phyloP scores from a whole-genome alignment of 495 filamentous ascomycete species.

The Podospora bellae-mahoneyi region DNA sequence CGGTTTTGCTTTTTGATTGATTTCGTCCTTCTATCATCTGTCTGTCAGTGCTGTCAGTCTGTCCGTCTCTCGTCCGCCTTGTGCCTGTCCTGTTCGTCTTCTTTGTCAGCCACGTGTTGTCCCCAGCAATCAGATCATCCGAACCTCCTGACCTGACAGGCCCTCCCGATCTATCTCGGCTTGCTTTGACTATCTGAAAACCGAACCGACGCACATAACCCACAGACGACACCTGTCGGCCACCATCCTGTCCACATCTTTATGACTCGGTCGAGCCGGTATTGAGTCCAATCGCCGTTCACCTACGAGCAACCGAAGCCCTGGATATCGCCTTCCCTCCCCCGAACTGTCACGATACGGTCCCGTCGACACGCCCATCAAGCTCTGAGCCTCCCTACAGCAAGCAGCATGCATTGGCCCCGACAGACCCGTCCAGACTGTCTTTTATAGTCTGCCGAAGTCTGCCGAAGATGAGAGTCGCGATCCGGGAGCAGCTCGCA shows the following conservation, averaged over 20 bases:
- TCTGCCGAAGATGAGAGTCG: constrained; percentile 65
- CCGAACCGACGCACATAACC: not conserved
- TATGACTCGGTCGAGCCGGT: not conserved
- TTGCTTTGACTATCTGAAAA: not conserved
- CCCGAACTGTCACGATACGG: no score
- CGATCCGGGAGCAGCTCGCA: constrained; percentile 78
- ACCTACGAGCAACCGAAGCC: not conserved
- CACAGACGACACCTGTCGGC: not conserved
- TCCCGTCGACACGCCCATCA: not conserved
- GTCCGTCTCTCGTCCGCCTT: no score
- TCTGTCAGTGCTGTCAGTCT: no score
- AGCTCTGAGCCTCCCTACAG: not conserved
- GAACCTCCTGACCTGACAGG: not conserved
- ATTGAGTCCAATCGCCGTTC: not conserved
- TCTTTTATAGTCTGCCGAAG: constrained; percentile 30
- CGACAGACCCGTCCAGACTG: constrained; percentile 22
- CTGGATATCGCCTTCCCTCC: no score
- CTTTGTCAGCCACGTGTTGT: not conserved
- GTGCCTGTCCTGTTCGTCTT: not conserved
- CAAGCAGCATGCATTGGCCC: constrained; percentile 27
- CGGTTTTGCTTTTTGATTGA: no score
- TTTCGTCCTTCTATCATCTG: no score
- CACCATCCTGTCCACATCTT: not conserved
- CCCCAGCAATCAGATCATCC: not conserved
- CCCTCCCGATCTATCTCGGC: not conserved